Base-by-base conservation (phyloP, 495 filamentous ascomycete species). In the Penicillium malachiteum region DNA sequence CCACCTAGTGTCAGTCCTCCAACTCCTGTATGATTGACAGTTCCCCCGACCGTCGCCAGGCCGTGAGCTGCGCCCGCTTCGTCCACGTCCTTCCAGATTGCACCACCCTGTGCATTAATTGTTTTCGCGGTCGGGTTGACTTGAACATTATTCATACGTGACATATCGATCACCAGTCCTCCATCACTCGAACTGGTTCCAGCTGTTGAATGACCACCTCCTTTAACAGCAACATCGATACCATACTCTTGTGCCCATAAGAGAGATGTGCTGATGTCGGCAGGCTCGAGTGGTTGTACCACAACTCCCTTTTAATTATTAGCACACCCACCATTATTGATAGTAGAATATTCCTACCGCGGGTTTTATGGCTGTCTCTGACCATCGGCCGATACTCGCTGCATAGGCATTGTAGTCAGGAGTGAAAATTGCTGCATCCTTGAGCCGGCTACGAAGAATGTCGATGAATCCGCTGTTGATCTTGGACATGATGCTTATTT, bases 1-100 rank as follows among this genome's bases (percentile, higher is more conserved):
- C 82, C 82, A 5, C 82, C 81, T 2, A 86, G 68, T 0, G 80
- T 84, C 26, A 84, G 62, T 5, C 84, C 84, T 2, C 81, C 82
- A 18, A 86, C 75, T 30, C 84, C 83, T 18, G 79, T 82, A 52
- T 82, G 75, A 57, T 82, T 82, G 14, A 84, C 81, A 0, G 81
- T 85, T 6, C 84, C 84, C 5, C 82, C 84, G 5, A 86, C 83
- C 10, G 75, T 77, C 9, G 81, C 83, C 13, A 86, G 66, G 1
- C 75, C 78, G 52, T 80, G 66, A 40, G 73, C 60, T 12, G 64
- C 75, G 13, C 77, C 76, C 0, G 71, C 78, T 13, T 68, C 67
- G 55, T 86, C 82, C 45, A 87, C 80, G 50, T 85, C 79, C 37
- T 69, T 68, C 82, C 81, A 86, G 6, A 74, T 67, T 31, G 70